Base-by-base conservation (phyloP, 1,284 basidiomycete species). In the Trametes hirsuta region DNA sequence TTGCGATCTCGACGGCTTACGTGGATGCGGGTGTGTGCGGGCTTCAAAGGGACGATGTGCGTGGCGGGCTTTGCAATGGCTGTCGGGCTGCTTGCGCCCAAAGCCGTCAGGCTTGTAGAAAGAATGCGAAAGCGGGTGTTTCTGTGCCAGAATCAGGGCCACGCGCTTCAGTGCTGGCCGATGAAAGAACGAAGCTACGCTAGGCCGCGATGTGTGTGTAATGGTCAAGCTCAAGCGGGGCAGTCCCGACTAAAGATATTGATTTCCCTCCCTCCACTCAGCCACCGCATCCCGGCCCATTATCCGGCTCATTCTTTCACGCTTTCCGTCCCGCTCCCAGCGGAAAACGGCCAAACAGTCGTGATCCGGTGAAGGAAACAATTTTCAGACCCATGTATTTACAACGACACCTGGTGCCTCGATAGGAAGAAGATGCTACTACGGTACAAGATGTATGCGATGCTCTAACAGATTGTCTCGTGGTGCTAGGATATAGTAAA, bases 381-480 rank as follows among this genome's bases (percentile, higher is more conserved):
- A 42, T 50, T 48, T 58, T 61, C 47, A 55, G 44, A 65, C 57
- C 53, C 58, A 62, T 64, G 42, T 55, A 66, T 57, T 55, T 68
- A 69, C 69, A 69, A 66, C 67, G 68, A 66, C 64, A 61, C 63
- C 61, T 57, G 34, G 63, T 55, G 63, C 59, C 55, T 69, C 65
- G 69, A 68, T 67, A 71, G 49, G 49, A 40, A 51, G 25, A 51
- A 69, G 65, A 68, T 71, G 74, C 71, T 73, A 72, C 77, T 81
- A 82, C 75, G 75, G 76, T 82, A 83, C 81, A 83, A 69, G 77
- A 75, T 79, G 72, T 30, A 30, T 82, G 81, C 83, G 82, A 82
- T 84, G 81, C 83, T 83, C 81, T 84, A 83, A 78, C 79, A 79
- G 75, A 80, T 77, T 84, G 81, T 84, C 82, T 84, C 83, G 82